Conservation (phyloP, 1,284 basidiomycete species). For the Cerioporus squamosus region DNA sequence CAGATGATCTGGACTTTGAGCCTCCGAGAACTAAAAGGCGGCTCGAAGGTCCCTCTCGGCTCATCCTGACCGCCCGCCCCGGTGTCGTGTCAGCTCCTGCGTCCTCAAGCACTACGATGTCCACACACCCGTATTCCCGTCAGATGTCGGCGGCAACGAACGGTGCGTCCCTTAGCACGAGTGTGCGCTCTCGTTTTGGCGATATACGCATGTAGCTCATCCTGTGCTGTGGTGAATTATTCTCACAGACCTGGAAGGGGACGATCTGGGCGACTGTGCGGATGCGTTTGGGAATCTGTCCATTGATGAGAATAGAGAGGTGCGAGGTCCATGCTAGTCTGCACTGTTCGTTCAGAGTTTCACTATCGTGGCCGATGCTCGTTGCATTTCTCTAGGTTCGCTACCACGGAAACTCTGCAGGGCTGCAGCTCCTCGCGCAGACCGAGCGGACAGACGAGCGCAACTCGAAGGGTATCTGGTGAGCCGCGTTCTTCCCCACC, state of each 20-base stretch:
- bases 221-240: neutral
- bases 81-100: neutral
- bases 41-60: neutral
- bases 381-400: slow-evolving; percentile 54
- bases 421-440: slow-evolving; percentile 74
- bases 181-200: neutral
- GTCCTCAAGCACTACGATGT: too few relatives aligned
- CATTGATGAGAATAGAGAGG: slow-evolving; percentile 80
- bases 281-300: slow-evolving; percentile 76
- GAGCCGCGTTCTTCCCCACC: slow-evolving; percentile 13
- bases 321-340: neutral
- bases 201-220: too few relatives aligned
- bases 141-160: neutral
- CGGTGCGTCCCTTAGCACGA: neutral
- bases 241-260: slow-evolving; percentile 19
- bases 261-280: slow-evolving; percentile 52
- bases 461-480: slow-evolving; percentile 80
- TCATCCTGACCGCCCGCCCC: neutral
- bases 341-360: neutral
- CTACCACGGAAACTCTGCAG: slow-evolving; percentile 75
- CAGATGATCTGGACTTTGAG: neutral
- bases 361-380: neutral
- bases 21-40: slow-evolving; percentile 11
- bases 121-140: neutral
- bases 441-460: slow-evolving; percentile 60